phyloP scores from a whole-genome alignment of 2,329 filamentous ascomycete species.

The Scolecobasidium constrictum region DNA sequence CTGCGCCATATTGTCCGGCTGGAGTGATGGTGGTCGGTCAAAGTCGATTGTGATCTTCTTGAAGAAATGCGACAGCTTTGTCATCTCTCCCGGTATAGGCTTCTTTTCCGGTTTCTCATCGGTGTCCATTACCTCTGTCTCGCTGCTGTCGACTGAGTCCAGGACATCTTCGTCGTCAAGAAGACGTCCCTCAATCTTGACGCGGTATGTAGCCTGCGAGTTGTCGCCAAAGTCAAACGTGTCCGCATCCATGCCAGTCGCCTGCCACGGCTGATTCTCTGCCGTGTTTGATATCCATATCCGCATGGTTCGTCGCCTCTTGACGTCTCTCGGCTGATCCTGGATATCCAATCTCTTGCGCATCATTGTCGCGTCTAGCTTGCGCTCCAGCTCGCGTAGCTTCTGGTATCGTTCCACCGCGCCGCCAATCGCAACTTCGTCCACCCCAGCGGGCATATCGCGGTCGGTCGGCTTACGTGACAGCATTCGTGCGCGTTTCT shows the following conservation, averaged over 20 bases:
- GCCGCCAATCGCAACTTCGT: conserved; percentile 67
- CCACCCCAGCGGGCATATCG: conserved; percentile 83
- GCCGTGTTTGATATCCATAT: conserved; percentile 94
- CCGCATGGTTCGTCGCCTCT: conserved; percentile 74
- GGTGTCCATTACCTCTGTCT: conserved; percentile 45
- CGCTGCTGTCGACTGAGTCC: conserved; percentile 27
- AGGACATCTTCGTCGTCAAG: conserved; percentile 48
- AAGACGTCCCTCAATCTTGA: conserved; percentile 83
- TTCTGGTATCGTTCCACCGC: conserved; percentile 72
- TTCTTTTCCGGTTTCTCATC: conserved; percentile 28
- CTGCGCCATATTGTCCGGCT: conserved; percentile 48
- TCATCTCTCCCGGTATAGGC: conserved; percentile 25
- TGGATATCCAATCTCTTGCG: conserved; percentile 86
- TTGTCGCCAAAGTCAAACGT: conserved; percentile 73
- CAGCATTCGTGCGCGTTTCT: conserved; percentile 57
- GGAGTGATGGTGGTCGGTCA: conserved; percentile 49
- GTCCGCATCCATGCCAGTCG: conserved; percentile 54
- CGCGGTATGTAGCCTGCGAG: conserved; percentile 68
- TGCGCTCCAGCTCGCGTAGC: conserved; percentile 75
- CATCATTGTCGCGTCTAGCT: conserved; percentile 85
- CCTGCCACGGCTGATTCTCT: conserved; percentile 91
- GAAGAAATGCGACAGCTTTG: conserved; percentile 68
- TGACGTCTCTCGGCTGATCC: conserved; percentile 65
- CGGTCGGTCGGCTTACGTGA: conserved; percentile 89
- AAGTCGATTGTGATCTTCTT: conserved; percentile 61